Conservation (phyloP, 106 monocot species). For the Dendrobium huoshanense region DNA sequence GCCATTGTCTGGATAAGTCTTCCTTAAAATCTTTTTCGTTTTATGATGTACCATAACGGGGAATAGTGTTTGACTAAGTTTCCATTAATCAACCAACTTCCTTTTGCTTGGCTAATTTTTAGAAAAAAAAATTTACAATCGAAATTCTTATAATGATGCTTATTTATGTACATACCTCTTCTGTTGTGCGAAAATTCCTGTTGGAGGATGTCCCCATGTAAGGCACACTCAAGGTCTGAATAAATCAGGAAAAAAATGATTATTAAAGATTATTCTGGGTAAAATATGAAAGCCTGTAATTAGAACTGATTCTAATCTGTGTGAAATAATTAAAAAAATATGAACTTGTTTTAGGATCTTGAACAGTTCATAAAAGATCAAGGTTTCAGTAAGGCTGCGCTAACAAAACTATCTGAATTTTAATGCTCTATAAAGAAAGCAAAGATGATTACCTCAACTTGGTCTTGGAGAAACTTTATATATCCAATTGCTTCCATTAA, state of each 20-base stretch:
- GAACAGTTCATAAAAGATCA: too few species aligned
- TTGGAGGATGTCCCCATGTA: slow-evolving; percentile 44
- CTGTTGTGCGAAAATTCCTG: slow-evolving; percentile 9
- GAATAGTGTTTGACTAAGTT: too few species aligned
- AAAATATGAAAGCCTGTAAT: neutral
- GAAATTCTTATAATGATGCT: neutral
- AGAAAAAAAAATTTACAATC: too few species aligned
- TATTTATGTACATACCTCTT: slow-evolving; percentile 28
- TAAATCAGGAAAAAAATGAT: slow-evolving; percentile 2
- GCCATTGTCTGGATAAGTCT: too few species aligned
- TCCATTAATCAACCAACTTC: too few species aligned
- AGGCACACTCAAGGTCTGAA: slow-evolving; percentile 75
- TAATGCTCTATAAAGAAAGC: neutral
- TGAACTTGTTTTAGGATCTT: too few species aligned
- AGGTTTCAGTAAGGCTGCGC: neutral
- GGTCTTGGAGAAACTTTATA: slow-evolving; percentile 16
- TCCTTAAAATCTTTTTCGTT: too few species aligned
- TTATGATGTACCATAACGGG: too few species aligned
- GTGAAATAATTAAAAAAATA: neutral
- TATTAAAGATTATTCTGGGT: neutral
- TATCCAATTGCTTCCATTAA: slow-evolving; percentile 12
- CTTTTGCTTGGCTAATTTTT: too few species aligned
- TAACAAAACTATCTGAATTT: neutral
- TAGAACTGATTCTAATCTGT: neutral
- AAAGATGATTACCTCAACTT: slow-evolving; percentile 10